Evolutionary conservation across 805 yeast species (phyloP).

Genomic region (Teunomyces lycoperdinae): DNA sequence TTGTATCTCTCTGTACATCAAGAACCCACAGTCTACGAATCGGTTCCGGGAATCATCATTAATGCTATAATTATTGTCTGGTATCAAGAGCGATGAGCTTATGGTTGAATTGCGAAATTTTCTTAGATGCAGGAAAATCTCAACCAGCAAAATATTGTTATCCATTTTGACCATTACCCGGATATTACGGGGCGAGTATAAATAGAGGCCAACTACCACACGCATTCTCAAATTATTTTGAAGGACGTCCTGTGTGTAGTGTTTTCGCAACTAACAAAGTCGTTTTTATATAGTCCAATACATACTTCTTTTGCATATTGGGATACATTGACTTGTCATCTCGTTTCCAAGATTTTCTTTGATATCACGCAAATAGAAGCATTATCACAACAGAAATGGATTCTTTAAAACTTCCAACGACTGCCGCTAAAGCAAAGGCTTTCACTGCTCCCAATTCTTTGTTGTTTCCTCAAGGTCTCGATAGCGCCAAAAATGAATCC

Average conservation of each 20-base stretch:
- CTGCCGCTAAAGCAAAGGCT: constrained; percentile 73
- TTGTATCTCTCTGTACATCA: too few relatives aligned
- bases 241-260: constrained; percentile 4
- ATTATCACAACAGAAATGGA: constrained; percentile 45
- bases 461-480: constrained; percentile 56
- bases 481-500: constrained; percentile 17
- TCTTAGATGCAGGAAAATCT: not conserved
- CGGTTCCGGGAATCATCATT: too few relatives aligned
- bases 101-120: not conserved
- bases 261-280: not conserved
- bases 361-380: constrained; percentile 3
- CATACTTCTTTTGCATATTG: constrained; percentile 10
- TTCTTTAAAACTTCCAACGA: constrained; percentile 70
- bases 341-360: constrained; percentile 13
- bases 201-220: constrained; percentile 19
- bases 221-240: not conserved
- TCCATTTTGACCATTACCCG: constrained; percentile 18
- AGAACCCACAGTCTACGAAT: too few relatives aligned
- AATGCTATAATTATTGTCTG: not conserved
- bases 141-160: constrained; percentile 1
- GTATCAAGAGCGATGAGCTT: not conserved
- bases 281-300: constrained; percentile 2
- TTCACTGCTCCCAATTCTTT: constrained; percentile 67
- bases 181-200: constrained; percentile 19
- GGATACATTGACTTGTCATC: constrained; percentile 47